Conservation (phyloP, 2,329 filamentous ascomycete genomes). For the Ophiostoma novo-ulmi region DNA sequence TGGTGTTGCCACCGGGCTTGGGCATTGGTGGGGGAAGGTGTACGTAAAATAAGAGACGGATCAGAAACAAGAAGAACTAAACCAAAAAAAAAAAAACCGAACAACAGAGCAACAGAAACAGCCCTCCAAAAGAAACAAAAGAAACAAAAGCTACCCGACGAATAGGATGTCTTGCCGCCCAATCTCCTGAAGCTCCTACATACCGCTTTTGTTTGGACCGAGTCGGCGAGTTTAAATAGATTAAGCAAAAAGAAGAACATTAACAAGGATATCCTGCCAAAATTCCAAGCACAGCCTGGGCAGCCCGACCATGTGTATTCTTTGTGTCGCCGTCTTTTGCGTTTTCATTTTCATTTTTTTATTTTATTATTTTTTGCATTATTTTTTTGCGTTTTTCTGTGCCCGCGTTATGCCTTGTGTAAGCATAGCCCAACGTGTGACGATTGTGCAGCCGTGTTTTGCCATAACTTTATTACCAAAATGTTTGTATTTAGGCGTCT, state of each 20-base stretch:
- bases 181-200: background rate
- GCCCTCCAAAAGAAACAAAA: background rate
- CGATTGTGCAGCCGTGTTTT: slow-evolving; percentile 5
- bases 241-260: no score
- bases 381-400: no score
- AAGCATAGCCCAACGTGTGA: background rate
- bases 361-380: no score
- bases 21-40: background rate
- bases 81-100: background rate
- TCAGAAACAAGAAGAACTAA: background rate
- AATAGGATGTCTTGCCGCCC: slow-evolving; percentile 4
- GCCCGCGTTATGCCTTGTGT: background rate
- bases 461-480: background rate
- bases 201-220: background rate
- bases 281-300: no score
- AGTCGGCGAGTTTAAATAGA: background rate
- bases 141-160: background rate
- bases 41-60: background rate
- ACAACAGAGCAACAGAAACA: background rate
- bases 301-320: no score
- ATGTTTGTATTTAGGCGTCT: background rate
- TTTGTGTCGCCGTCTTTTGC: no score
- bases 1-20: background rate
- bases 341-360: no score
- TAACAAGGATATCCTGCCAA: no score